Evolutionary conservation across 345 rosid species (phyloP).

Genomic region (Erodium maritimum): DNA sequence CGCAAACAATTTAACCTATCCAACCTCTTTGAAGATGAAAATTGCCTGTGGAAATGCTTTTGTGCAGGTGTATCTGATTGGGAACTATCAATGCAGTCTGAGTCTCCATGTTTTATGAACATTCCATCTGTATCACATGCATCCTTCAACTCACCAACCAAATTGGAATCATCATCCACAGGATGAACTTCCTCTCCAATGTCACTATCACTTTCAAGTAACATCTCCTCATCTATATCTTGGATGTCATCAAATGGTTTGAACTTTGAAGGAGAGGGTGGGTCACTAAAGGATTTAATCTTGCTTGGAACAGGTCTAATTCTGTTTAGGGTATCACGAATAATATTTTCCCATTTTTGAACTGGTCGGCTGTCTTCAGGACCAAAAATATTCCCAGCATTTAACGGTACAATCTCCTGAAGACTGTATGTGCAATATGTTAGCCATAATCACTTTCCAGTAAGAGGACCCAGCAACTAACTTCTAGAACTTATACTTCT

Average conservation of each 20-base stretch:
- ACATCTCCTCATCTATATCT: slow-evolving; percentile 52
- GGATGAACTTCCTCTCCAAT: slow-evolving; percentile 75
- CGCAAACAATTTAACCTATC: slow-evolving; percentile 53
- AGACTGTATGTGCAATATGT: slow-evolving; percentile 30
- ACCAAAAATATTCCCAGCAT: slow-evolving; percentile 89
- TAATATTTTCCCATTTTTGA: slow-evolving; percentile 72
- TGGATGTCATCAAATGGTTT: slow-evolving; percentile 54
- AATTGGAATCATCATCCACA: slow-evolving; percentile 39
- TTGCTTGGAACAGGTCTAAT: slow-evolving; percentile 30
- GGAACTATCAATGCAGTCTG: slow-evolving; percentile 9
- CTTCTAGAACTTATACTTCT: too few relatives aligned
- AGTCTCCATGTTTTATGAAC: not conserved
- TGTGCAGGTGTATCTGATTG: slow-evolving; percentile 23
- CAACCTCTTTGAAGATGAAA: slow-evolving; percentile 47
- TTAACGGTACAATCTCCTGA: slow-evolving; percentile 91
- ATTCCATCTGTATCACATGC: not conserved
- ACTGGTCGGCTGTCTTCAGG: slow-evolving; percentile 82
- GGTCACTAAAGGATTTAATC: slow-evolving; percentile 81
- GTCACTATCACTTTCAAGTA: slow-evolving; percentile 68
- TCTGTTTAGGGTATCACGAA: slow-evolving; percentile 62
- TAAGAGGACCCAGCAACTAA: not conserved
- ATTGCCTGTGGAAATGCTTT: slow-evolving; percentile 38
- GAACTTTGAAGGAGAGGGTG: slow-evolving; percentile 82
- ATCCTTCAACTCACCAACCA: slow-evolving; percentile 14
- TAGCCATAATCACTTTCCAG: not conserved